Base-by-base conservation (phyloP, 2,329 filamentous ascomycete genomes). In the Colletotrichum agaves region DNA sequence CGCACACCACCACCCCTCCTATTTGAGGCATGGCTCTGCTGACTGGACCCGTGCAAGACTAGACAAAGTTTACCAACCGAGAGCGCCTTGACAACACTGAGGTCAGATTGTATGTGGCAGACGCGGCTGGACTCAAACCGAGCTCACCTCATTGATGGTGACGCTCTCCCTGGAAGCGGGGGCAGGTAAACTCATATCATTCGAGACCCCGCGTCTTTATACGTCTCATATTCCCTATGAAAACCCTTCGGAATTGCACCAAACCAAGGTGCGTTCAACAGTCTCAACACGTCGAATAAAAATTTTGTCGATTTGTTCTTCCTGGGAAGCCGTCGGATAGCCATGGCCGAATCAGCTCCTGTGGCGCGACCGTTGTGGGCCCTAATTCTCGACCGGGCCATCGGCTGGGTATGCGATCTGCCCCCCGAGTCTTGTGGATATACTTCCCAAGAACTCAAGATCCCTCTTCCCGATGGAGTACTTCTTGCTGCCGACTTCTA, bases 401-500 rank as follows among this genome's bases (percentile, higher is more conserved):
- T 58, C 0, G 50, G 50, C 2, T 55, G 53, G 44, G n/a, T 5
- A 12, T 41, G 50, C 23, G 67, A 66, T 39, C 59, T 71, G 4
- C 64, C 69, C 0, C n/a, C 50, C 15, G 70, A 73, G 35, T 49
- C 46, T 21, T 58, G 52, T 57, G 35, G 27, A 57, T 73, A 70
- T 52, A 70, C 69, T 7, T 19, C 46, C 21, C 33, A 63, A 31
- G 10, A 2, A 4, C 10, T 63, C n/a, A 66, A 49, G 13, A 71
- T 72, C 21, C 70, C 66, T 17, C 47, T 72, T 15, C 53, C 59
- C 1, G 63, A 69, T 39, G 63, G 57, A 7, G 70, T 71, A 27
- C 70, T 74, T 49, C 64, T 76, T n/a, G 74, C 71, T 31, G 71
- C 73, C 5, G 71, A 75, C 41, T 62, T 75, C 13, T 72, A 73